Conservation (phyloP, 2,329 filamentous ascomycete genomes). For the Aspergillus puulaauensis region DNA sequence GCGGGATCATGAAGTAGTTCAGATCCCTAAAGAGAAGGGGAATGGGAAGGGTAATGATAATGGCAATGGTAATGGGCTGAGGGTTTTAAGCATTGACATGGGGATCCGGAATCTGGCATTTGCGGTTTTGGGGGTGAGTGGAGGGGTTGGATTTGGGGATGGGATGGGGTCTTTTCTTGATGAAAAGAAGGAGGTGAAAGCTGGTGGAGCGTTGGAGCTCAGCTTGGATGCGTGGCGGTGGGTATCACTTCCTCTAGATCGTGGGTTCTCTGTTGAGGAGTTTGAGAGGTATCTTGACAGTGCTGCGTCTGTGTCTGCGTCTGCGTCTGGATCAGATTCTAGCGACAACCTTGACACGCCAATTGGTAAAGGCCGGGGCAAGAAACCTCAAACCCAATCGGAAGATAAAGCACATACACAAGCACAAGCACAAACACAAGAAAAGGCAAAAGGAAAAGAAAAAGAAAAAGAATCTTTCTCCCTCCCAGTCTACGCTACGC, state of each 20-base stretch:
- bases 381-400: background rate
- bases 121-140: constrained; percentile 53
- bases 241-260: constrained; percentile 17
- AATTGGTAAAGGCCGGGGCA: background rate
- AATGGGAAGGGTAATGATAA: background rate
- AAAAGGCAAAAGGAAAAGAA: background rate
- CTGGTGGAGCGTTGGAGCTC: background rate
- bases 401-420: background rate
- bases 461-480: constrained; percentile 43
- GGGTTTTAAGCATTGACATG: constrained; percentile 78
- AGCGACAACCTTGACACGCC: background rate
- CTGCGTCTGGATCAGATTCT: constrained; percentile 6
- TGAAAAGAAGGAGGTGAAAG: background rate
- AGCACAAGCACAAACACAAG: background rate
- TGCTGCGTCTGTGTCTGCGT: background rate
- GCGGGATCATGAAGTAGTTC: background rate
- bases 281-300: constrained; percentile 27
- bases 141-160: background rate
- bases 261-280: background rate
- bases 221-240: constrained; percentile 44
- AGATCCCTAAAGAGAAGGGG: background rate
- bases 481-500: constrained; percentile 53
- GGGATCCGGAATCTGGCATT: constrained; percentile 79
- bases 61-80: constrained; percentile 25
- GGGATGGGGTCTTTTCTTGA: background rate